Conservation (phyloP, 192 early-diverging fungal species). For the Coemansia sp. region DNA sequence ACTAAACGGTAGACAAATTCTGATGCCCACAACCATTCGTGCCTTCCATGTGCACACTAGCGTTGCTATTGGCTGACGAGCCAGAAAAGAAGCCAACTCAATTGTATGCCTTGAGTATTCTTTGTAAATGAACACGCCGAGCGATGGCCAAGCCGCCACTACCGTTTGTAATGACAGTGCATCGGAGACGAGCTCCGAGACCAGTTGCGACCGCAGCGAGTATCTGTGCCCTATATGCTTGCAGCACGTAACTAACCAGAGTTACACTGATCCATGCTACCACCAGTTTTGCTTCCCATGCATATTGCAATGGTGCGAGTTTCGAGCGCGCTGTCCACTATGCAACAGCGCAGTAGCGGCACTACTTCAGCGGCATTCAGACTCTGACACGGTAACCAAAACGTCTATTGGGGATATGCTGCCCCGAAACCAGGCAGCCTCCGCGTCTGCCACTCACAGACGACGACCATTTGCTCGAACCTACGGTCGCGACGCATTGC, state of each 20-base stretch:
- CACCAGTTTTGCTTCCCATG: constrained; percentile 53
- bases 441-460: not conserved
- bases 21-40: not conserved
- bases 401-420: not conserved
- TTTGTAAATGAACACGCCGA: not conserved
- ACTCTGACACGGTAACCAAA: not conserved
- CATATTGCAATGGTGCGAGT: constrained; percentile 50
- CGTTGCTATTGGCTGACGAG: not conserved
- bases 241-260: constrained; percentile 8
- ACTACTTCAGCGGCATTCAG: constrained; percentile 13
- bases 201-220: not conserved
- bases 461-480: not conserved
- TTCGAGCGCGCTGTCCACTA: constrained; percentile 41
- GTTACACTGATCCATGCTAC: constrained; percentile 45
- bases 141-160: not conserved
- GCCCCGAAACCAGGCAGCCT: not conserved
- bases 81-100: no score
- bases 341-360: constrained; percentile 35
- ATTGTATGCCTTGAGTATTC: not conserved
- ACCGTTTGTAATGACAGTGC: not conserved
- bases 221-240: constrained; percentile 44
- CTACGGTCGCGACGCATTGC: constrained; percentile 14
- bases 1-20: not conserved
- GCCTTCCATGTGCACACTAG: not conserved
- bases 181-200: not conserved